Conservation (phyloP, 176 grass and related monocot genomes). For the Dendrocalamus sinicus region DNA sequence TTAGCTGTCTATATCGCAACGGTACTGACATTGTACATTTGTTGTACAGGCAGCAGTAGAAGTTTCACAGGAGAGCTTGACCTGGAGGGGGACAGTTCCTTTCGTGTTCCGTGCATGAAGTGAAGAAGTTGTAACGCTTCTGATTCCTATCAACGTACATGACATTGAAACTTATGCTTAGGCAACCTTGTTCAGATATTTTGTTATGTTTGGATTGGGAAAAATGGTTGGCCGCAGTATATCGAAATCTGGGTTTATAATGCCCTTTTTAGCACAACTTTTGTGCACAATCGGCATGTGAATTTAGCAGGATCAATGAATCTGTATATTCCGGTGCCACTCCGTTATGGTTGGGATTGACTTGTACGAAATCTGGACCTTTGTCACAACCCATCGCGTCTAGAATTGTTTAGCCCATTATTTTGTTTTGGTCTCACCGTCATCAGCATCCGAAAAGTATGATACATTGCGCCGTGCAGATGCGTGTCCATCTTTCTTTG, state of each 20-base stretch:
- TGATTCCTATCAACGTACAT: neutral
- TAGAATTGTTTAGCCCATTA: neutral
- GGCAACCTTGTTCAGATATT: neutral
- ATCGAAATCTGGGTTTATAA: neutral
- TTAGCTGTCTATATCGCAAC: neutral
- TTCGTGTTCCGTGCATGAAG: neutral
- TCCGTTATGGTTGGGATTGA: neutral
- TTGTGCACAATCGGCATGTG: neutral
- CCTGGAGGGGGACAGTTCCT: neutral
- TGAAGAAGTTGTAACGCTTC: neutral
- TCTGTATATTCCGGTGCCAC: neutral
- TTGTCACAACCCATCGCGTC: neutral
- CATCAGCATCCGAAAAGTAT: neutral
- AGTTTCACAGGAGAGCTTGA: neutral
- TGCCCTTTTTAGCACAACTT: neutral
- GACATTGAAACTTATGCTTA: neutral
- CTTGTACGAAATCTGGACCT: neutral
- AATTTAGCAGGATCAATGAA: neutral
- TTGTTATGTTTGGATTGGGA: neutral
- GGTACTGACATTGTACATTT: neutral
- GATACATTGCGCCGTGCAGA: no score
- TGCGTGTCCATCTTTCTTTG: no score
- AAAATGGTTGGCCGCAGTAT: neutral
- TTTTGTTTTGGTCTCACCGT: neutral
- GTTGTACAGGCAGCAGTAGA: constrained; percentile 41